A percentile compares a stretch with the other conserved stretches of the same genome.
phyloP scores from a whole-genome alignment of 2,329 filamentous ascomycete species.

The Xylariaceae sp. region DNA sequence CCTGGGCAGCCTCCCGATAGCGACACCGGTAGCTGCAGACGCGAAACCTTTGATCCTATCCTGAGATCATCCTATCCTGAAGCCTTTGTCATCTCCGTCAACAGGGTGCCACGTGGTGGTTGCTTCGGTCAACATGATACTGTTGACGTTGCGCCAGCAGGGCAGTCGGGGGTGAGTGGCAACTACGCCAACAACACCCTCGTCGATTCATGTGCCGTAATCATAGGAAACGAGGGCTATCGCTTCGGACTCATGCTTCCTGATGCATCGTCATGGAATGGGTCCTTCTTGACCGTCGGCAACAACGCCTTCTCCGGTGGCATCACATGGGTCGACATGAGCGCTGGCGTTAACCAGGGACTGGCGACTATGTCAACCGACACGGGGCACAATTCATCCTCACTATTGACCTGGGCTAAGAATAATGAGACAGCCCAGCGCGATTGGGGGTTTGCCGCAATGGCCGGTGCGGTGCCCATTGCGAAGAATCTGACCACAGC shows the following conservation, averaged over 20 bases:
- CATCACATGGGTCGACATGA: conserved; percentile 28
- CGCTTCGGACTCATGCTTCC: conserved; percentile 31
- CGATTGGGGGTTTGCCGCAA: conserved; percentile 18
- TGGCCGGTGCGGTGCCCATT: conserved; percentile 30
- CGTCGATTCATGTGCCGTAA: not conserved
- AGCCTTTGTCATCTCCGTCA: not conserved
- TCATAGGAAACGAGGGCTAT: conserved; percentile 13
- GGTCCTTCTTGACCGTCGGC: conserved; percentile 27
- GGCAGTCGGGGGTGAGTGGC: not conserved
- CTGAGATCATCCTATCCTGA: not conserved
- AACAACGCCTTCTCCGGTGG: conserved; percentile 30
- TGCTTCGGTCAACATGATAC: not conserved
- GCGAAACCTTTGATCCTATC: not conserved
- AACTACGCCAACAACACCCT: conserved; percentile 1
- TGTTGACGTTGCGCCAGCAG: not conserved
- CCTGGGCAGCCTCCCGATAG: not conserved
- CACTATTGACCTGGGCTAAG: conserved; percentile 22
- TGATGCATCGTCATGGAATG: conserved; percentile 22
- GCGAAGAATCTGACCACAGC: conserved; percentile 38
- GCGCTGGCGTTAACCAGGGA: conserved; percentile 20
- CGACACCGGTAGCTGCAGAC: not conserved
- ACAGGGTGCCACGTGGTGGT: not conserved
- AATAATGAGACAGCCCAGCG: conserved; percentile 20
- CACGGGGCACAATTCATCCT: conserved; percentile 26
- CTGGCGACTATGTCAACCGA: conserved; percentile 30